Percentiles rank a stretch among this genome's conserved stretches.
Conservation (phyloP, 768 basidiomycete species). For the Pisolithus sp. region DNA sequence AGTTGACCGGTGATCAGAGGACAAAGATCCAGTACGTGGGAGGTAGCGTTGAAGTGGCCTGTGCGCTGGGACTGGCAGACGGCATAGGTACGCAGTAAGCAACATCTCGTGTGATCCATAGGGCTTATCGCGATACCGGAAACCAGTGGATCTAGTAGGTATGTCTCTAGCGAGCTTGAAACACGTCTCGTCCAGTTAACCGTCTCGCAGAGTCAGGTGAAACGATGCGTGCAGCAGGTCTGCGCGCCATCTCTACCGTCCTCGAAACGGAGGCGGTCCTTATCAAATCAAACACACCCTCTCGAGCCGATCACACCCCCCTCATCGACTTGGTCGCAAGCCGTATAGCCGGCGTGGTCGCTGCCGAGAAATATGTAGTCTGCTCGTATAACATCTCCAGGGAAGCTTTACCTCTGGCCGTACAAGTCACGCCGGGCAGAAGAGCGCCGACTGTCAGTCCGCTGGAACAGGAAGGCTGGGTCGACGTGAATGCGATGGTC, state of each 20-base stretch:
- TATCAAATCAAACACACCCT: conserved; percentile 68
- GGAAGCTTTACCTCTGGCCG: conserved; percentile 52
- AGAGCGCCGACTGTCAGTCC: conserved; percentile 83
- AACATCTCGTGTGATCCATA: neutral
- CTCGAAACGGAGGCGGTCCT: conserved; percentile 87
- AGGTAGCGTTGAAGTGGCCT: conserved; percentile 97
- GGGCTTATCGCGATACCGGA: conserved; percentile 3
- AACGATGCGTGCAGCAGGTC: conserved; percentile 97
- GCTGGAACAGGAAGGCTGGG: conserved; percentile 81
- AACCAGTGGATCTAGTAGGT: conserved; percentile 80
- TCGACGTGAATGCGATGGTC: conserved; percentile 90
- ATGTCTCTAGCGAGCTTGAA: conserved; percentile 43
- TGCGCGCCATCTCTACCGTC: conserved; percentile 88
- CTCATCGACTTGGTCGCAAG: conserved; percentile 76
- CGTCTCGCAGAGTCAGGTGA: conserved; percentile 84
- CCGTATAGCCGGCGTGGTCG: conserved; percentile 89
- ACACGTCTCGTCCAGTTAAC: neutral
- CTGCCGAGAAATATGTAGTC: conserved; percentile 78
- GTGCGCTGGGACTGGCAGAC: conserved; percentile 92
- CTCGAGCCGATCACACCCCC: conserved; percentile 53
- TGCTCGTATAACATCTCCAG: conserved; percentile 91
- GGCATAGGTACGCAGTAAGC: conserved; percentile 68
- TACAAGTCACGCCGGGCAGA: conserved; percentile 78
- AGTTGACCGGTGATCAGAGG: conserved; percentile 45
- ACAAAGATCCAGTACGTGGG: conserved; percentile 95